Evolutionary conservation across 805 yeast species (phyloP), one percentile per base, ranked within the genome.

Genomic region (Lipomyces anomalus): DNA sequence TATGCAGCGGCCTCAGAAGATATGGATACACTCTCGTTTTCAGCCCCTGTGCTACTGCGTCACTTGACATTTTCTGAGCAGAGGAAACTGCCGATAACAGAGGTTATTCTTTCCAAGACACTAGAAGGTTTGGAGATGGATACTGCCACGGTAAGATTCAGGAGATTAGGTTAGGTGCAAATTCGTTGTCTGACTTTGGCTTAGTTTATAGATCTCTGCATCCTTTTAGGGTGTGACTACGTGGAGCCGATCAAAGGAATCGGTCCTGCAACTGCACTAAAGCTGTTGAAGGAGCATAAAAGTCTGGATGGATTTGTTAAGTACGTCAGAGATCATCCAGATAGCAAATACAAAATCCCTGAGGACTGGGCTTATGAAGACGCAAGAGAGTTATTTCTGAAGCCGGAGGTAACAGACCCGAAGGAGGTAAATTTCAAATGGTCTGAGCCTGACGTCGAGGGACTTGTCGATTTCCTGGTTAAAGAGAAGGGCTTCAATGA

Each of bases 1-100:
- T 92, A 81, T 62, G 98, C 95, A 6, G 95, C 97, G 2, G 98
- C 97, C 1, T 84, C 95, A 4, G 98, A 92, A 64, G 98, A 92
- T 77, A 92, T 92, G 98, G 98, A 92, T 67, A 92, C 98, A 1
- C 65, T 92, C 45, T 92, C 97, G 60, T 92, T 90, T 62, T 81
- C 79, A 46, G 85, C 97, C 1, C 92, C 95, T 4, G 79, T 68
- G 48, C 67, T 92, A 43, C 71, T 92, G 50, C 76, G 98, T 55
- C 95, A 92, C 63, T 73, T 92, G 64, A 92, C 97, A 0, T 92
- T 89, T 55, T 80, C 97, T 1, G 98, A 92, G 61, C 90, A 95
- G 23, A 76, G 95, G 58, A 92, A 92, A 64, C 77, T 85, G 64
- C 97, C 97, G 11, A 82, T 92, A 40, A 86, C 85, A 52, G 96